Evolutionary conservation across 106 monocot genomes (phyloP).

Genomic region (Posidonia australis): DNA sequence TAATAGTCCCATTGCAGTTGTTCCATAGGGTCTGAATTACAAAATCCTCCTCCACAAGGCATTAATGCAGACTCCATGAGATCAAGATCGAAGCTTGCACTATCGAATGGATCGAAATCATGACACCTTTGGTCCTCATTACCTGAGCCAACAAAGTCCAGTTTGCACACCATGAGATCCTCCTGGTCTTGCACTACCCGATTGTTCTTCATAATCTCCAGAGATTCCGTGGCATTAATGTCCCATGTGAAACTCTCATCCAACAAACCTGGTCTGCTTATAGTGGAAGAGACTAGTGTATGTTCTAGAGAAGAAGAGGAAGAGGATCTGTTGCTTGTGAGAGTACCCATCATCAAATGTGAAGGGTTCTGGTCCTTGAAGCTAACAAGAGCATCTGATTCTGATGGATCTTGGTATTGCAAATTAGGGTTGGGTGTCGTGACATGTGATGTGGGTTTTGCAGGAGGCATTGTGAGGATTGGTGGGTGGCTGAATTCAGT

Average conservation of each 20-base stretch:
- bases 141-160: conserved; percentile 5
- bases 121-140: conserved; percentile 17
- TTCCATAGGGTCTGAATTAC: conserved; percentile 42
- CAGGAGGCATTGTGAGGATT: conserved; percentile 23
- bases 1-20: conserved; percentile 79
- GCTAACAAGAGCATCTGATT: conserved; percentile 23
- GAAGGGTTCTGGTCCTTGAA: conserved; percentile 36
- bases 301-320: conserved; percentile 22
- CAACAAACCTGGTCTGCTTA: conserved; percentile 1
- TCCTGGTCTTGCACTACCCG: conserved; percentile 1
- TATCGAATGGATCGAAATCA: conserved; percentile 28
- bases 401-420: conserved; percentile 24
- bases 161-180: conserved; percentile 7
- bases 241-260: conserved; percentile 3
- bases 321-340: conserved; percentile 10
- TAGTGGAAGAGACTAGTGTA: not conserved
- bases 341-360: conserved; percentile 10
- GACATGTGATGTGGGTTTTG: conserved; percentile 10
- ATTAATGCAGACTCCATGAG: conserved; percentile 56
- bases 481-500: conserved; percentile 11
- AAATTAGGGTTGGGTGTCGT: conserved; percentile 12
- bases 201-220: conserved; percentile 12
- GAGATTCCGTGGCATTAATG: not conserved
- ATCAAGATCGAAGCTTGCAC: conserved; percentile 48
- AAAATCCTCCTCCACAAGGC: conserved; percentile 37